A percentile compares a stretch with the other conserved stretches of the same genome.
Conservation (phyloP, 306 rosid genomes). For the Cucumis hystrix region DNA sequence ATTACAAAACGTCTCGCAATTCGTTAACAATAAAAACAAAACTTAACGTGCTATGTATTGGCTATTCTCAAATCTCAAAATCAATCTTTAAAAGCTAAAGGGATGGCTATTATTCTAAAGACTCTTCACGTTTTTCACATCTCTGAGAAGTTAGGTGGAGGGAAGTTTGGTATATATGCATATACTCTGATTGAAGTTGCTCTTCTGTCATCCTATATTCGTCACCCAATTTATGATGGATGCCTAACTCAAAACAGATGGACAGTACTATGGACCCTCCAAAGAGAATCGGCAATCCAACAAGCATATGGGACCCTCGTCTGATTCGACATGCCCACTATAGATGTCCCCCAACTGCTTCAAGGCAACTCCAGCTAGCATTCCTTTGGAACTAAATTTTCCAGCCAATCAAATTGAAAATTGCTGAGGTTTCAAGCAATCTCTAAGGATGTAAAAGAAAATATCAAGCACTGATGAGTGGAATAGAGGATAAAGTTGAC, state of each 20-base stretch:
- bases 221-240: conserved; percentile 40
- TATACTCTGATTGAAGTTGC: conserved; percentile 28
- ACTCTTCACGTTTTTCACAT: conserved; percentile 3
- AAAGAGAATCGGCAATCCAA: conserved; percentile 22
- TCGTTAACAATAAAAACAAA: background rate
- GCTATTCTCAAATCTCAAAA: background rate
- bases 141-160: conserved; percentile 37
- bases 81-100: background rate
- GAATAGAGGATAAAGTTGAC: background rate
- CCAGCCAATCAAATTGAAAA: conserved; percentile 16
- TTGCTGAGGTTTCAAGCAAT: conserved; percentile 17
- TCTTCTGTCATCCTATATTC: conserved; percentile 23
- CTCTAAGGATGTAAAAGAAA: background rate
- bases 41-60: background rate
- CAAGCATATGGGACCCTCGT: conserved; percentile 36
- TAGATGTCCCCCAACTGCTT: conserved; percentile 38
- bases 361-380: conserved; percentile 41
- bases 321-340: conserved; percentile 34
- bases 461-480: background rate
- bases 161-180: conserved; percentile 27
- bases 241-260: conserved; percentile 41
- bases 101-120: background rate
- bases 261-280: conserved; percentile 30
- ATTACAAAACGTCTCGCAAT: background rate
- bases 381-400: conserved; percentile 28